Evolutionary conservation across 805 yeast genomes (phyloP).

Genomic region (Spathaspora arborariae): DNA sequence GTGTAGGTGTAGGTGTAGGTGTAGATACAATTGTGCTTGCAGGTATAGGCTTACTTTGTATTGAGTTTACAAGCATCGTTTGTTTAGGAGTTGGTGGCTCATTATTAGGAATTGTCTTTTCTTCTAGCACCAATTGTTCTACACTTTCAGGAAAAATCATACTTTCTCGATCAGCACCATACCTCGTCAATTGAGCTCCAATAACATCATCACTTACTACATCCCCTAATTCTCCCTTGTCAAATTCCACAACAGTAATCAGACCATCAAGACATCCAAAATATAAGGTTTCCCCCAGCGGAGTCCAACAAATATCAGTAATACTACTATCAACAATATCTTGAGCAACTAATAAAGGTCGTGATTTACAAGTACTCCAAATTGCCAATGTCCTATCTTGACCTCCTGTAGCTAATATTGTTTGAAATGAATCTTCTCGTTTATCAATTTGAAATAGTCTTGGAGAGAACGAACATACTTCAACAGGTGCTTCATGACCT

Average conservation of each 20-base stretch:
- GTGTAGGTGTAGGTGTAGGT: slow-evolving; percentile 2
- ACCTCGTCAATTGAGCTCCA: slow-evolving; percentile 67
- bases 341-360: slow-evolving; percentile 77
- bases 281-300: slow-evolving; percentile 71
- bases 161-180: slow-evolving; percentile 85
- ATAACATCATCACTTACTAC: slow-evolving; percentile 62
- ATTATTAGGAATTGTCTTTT: slow-evolving; percentile 21
- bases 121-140: slow-evolving; percentile 72
- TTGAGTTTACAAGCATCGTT: no score
- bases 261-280: slow-evolving; percentile 83
- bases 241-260: slow-evolving; percentile 65
- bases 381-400: slow-evolving; percentile 86
- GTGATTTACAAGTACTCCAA: slow-evolving; percentile 76
- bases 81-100: background rate
- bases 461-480: slow-evolving; percentile 74
- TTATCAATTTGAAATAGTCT: slow-evolving; percentile 47
- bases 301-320: slow-evolving; percentile 88
- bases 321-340: slow-evolving; percentile 75
- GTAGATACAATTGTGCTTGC: no score
- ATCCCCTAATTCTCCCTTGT: slow-evolving; percentile 65
- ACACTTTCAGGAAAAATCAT: slow-evolving; percentile 84
- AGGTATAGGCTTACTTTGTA: background rate
- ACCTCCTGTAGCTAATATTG: slow-evolving; percentile 92
- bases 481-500: slow-evolving; percentile 85
- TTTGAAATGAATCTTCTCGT: slow-evolving; percentile 42